Base-by-base conservation (phyloP, 331 rosid genomes). In the Pyrus hybrid region DNA sequence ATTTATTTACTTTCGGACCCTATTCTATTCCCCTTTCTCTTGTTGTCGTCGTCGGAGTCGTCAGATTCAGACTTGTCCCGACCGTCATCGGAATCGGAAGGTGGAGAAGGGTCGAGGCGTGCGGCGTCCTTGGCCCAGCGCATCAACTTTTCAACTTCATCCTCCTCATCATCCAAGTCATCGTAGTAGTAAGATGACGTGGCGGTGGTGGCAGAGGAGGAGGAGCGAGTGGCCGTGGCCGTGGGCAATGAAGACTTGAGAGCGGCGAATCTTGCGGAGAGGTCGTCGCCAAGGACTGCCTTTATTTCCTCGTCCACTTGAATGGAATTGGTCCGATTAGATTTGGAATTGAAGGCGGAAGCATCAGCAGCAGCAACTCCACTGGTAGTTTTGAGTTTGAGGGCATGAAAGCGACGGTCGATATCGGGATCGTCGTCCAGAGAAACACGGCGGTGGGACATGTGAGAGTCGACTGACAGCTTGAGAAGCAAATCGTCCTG, bases 41-140 rank as follows among this genome's bases (percentile, higher is more conserved):
- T 29, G 2, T 26, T 5, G 20, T 77, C 68, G 11, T 76, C 57
- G 3, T 72, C 74, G 29, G 22, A 9, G 23, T 56, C 62, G 45
- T 91, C 72, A n/a, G 62, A 56, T 72, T 61, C 29, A 62, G 7
- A 33, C 67, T 1, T 28, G 2, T 69, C 74, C 2, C 75, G 76
- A 3, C 60, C 80, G 6, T 80, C 78, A 2, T 78, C 87, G 1
- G 75, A 83, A 22, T 85, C 87, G 33, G 90, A 89, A 3, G 96
- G 86, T 5, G 97, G 91, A 68, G 96, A 91, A 57, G 96, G 96
- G 77, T 93, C 90, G 13, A 93, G 93, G 63, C 97, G 96, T 4
- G 89, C 97, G 4, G 97, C 90, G 73, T 93, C 98, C 79, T 89
- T 91, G 71, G 96, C 98, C 98, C 97, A 93, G 16, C 76, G 86